Evolutionary conservation across 1,139 yeast genomes (phyloP), one percentile per base, ranked within the genome.

Genomic region (Saccharomycopsis hybrid): DNA sequence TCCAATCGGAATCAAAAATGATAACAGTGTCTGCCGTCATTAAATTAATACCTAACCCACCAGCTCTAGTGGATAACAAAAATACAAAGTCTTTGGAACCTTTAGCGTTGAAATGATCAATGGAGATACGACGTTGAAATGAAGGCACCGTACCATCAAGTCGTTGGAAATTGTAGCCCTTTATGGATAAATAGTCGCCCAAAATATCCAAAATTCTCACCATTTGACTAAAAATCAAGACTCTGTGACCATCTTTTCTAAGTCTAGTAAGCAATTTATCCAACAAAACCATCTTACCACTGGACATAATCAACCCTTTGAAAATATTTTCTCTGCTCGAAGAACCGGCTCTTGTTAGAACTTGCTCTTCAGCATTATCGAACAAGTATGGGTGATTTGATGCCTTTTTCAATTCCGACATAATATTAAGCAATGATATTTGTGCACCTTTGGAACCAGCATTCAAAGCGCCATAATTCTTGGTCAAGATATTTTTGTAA

Each of bases 11-110:
- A 68, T 92, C 99, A 68, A 92, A 92, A 43, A 92, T 89, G 59
- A 92, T 87, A 36, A 92, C 99, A 3, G 98, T 92, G 63, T 92
- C 99, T 3, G 99, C 98, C 4, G 98, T 92, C 97, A 90, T 92
- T 64, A 94, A 74, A 64, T 92, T 92, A 64, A 92, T 94, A 66
- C 99, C 99, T 56, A 92, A 74, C 49, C 99, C 99, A 71, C 99
- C 99, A 28, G 98, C 99, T 71, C 99, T 80, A 0, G 99, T 94
- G 41, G 95, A 85, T 50, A 94, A 72, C 61, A 94, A 69, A 58
- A 94, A 94, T 2, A 85, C 95, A 65, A 90, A 92, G 66, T 94
- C 98, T 51, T 83, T 85, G 4, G 96, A 88, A 49, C 80, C 96
- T 1, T 94, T 94, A 0, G 96, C 90, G 66, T 94, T 94, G 71